Percentiles rank a stretch among this genome's conserved stretches.
Conservation (phyloP, 305 asterid genomes). For the Fraxinus sp. region DNA sequence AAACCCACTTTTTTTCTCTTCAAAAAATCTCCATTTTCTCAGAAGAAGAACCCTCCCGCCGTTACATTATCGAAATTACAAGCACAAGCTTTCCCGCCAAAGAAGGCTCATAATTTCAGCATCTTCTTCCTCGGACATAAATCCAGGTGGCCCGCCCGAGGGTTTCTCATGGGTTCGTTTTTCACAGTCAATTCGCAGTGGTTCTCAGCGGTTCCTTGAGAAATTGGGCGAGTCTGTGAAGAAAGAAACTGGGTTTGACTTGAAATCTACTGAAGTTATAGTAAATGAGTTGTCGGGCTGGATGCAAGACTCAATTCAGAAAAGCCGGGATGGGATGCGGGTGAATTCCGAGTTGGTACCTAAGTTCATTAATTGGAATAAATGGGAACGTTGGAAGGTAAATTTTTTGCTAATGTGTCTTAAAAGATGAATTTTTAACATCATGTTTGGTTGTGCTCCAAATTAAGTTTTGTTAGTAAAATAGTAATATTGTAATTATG, state of each 20-base stretch:
- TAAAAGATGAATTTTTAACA: neutral
- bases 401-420: neutral
- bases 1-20: constrained; percentile 23
- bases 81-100: constrained; percentile 47
- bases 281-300: constrained; percentile 37
- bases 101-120: constrained; percentile 52
- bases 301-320: constrained; percentile 40
- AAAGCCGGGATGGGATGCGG: constrained; percentile 37
- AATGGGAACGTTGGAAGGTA: constrained; percentile 91
- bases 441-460: neutral
- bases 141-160: constrained; percentile 43
- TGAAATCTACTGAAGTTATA: constrained; percentile 40
- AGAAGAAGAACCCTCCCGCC: constrained; percentile 25
- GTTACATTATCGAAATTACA: constrained; percentile 29
- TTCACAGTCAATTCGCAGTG: constrained; percentile 56
- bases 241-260: constrained; percentile 68
- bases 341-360: constrained; percentile 58
- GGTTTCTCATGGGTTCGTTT: constrained; percentile 72
- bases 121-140: constrained; percentile 43
- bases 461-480: neutral
- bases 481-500: neutral
- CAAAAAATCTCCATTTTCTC: constrained; percentile 28
- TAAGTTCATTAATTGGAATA: constrained; percentile 72
- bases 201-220: constrained; percentile 58
- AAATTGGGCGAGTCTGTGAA: constrained; percentile 63